Base-by-base conservation (phyloP, 495 filamentous ascomycete genomes). In the Xylaria intraflava region DNA sequence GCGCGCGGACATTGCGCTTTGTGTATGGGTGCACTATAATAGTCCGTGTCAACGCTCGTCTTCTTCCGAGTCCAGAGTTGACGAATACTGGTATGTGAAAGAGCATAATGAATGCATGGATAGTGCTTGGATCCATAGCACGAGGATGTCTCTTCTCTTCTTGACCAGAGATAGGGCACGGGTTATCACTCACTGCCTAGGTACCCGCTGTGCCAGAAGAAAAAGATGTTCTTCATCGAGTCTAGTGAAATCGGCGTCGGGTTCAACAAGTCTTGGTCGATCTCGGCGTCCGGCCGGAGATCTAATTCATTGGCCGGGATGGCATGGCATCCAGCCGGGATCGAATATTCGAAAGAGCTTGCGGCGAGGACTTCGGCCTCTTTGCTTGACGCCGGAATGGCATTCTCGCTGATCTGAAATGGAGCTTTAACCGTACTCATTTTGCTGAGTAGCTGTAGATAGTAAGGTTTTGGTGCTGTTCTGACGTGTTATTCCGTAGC, bases 181-280 rank as follows among this genome's bases (percentile, higher is more conserved):
- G 27, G 19, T 30, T 22, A 31, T 42, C 14, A 47, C 52, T 48
- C 12, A 55, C 52, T 66, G 43, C 55, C 57, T 8, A 35, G 33
- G 61, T 70, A 75, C 29, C 75, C 77, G 38, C 65, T 51, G 65
- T 80, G 68, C 78, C 79, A 80, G 68, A 80, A 82, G 65, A 79
- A 76, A 71, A 73, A 81, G n/a, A 79, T 61, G 48, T 81, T 81
- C 55, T 79, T 81, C 46, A 70, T 67, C 12, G 38, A 42, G 27
- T 53, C 52, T 20, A 14, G 10, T 7, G 64, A 67, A 23, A 78
- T 62, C 6, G 73, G 72, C 33, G 43, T 42, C 2, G 77, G 70
- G 53, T 76, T 62, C 0, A 67, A 35, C 27, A 79, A 57, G n/a
- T 66, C 66, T 33, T 65, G 35, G 60, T 79, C 75, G 26, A 80